Evolutionary conservation across 805 yeast species (phyloP).

Genomic region (Teunomyces tritomae): DNA sequence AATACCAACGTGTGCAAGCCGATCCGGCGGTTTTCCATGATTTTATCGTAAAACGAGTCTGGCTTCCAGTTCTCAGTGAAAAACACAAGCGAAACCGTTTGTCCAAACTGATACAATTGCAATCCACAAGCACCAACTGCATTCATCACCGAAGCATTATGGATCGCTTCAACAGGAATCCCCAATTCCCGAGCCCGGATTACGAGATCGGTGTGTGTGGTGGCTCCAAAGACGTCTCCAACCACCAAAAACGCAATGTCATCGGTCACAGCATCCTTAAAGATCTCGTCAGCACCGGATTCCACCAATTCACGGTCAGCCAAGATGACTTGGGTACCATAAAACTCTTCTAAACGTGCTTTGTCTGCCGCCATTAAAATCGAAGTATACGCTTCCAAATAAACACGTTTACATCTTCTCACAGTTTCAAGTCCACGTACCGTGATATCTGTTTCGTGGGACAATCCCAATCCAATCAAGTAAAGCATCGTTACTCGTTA

Average conservation of each 20-base stretch:
- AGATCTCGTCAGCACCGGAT: constrained; percentile 77
- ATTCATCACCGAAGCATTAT: constrained; percentile 96
- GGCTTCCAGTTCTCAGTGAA: constrained; percentile 97
- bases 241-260: constrained; percentile 95
- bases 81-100: constrained; percentile 93
- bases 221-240: constrained; percentile 97
- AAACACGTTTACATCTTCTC: constrained; percentile 81
- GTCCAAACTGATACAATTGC: constrained; percentile 93
- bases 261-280: constrained; percentile 70
- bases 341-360: constrained; percentile 71
- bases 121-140: constrained; percentile 98
- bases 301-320: constrained; percentile 97
- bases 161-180: constrained; percentile 77
- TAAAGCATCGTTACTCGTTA: constrained; percentile 62
- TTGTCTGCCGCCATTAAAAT: constrained; percentile 90
- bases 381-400: constrained; percentile 92
- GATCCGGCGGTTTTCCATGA: constrained; percentile 82
- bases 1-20: constrained; percentile 90
- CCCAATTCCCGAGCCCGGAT: constrained; percentile 84
- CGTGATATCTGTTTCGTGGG: constrained; percentile 86
- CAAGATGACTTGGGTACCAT: constrained; percentile 78
- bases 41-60: constrained; percentile 87
- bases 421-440: constrained; percentile 90
- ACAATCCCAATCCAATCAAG: constrained; percentile 86
- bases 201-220: constrained; percentile 93